These are phyloP conservation scores for Ustilago nuda DNA, from an alignment of 1,284 basidiomycete genomes.

Conservation along the genomic window DNA sequence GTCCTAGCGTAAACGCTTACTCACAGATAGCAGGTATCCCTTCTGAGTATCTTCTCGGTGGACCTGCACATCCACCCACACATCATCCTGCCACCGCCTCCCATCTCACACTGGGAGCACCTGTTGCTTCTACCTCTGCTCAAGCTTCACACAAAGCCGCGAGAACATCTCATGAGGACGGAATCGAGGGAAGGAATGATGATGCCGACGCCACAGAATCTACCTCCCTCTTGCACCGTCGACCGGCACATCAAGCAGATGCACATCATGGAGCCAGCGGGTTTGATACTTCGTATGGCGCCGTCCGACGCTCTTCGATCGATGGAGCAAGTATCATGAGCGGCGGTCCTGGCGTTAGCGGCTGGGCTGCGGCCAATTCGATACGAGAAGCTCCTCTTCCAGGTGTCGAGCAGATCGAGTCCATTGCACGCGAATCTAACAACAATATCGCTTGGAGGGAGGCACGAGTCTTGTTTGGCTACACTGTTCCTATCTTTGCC, in stretches of 20 bases:
- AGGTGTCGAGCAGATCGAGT: slow-evolving; percentile 52
- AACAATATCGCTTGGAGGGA: slow-evolving; percentile 55
- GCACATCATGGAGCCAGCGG: slow-evolving; percentile 12
- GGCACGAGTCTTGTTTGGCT: slow-evolving; percentile 49
- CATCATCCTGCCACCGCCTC: slow-evolving; percentile 24
- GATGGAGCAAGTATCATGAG: slow-evolving; percentile 34
- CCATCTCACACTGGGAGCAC: slow-evolving; percentile 27
- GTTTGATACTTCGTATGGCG: slow-evolving; percentile 24
- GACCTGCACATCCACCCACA: slow-evolving; percentile 38
- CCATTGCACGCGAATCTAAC: slow-evolving; percentile 43
- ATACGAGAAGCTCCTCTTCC: slow-evolving; percentile 44
- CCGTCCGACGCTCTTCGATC: slow-evolving; percentile 27
- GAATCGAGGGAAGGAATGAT: not conserved
- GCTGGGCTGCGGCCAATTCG: slow-evolving; percentile 48
- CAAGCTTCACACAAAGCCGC: slow-evolving; percentile 9
- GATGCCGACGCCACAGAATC: slow-evolving; percentile 23
- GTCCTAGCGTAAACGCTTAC: slow-evolving; percentile 47
- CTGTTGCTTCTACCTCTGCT: slow-evolving; percentile 7
- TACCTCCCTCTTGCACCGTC: slow-evolving; percentile 34
- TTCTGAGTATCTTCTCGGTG: slow-evolving; percentile 50
- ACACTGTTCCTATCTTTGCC: slow-evolving; percentile 62
- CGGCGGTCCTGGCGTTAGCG: slow-evolving; percentile 40
- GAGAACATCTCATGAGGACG: slow-evolving; percentile 1
- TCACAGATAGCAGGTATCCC: slow-evolving; percentile 48
- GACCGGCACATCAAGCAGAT: slow-evolving; percentile 2